Evolutionary conservation across 2,329 filamentous ascomycete species (phyloP).

Genomic region (Fusarium nisikadoi): DNA sequence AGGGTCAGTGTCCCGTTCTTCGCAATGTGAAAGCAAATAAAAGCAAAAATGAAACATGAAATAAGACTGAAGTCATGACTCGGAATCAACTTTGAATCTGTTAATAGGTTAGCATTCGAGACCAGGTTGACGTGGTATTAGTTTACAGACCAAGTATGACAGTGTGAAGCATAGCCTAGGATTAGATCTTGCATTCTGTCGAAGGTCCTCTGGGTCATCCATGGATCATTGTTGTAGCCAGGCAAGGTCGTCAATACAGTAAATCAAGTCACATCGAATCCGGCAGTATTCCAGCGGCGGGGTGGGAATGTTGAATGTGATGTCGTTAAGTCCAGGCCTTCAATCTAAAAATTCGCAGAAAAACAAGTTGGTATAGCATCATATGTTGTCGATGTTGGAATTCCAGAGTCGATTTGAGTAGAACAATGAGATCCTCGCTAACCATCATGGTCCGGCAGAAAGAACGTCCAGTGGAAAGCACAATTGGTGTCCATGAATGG

Average conservation of each 20-base stretch:
- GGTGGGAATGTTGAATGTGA: neutral
- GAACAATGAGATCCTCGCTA: constrained; percentile 25
- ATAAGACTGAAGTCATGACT: constrained; percentile 46
- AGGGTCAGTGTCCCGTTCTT: constrained; percentile 68
- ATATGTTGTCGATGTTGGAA: constrained; percentile 10
- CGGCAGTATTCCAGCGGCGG: constrained; percentile 15
- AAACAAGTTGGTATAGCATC: constrained; percentile 40
- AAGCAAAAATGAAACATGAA: constrained; percentile 44
- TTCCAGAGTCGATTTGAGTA: constrained; percentile 10
- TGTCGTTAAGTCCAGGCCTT: neutral
- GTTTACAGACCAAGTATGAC: constrained; percentile 46
- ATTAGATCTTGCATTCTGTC: constrained; percentile 38
- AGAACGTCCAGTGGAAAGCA: constrained; percentile 11
- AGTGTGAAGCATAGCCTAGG: neutral
- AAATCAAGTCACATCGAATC: constrained; percentile 29
- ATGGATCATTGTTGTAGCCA: neutral
- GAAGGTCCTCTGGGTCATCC: constrained; percentile 23
- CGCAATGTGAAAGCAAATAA: constrained; percentile 51
- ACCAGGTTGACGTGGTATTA: constrained; percentile 17
- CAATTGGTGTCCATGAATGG: constrained; percentile 6
- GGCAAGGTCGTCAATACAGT: constrained; percentile 16
- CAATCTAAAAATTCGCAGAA: constrained; percentile 27
- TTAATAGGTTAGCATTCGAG: constrained; percentile 41
- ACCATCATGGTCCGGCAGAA: constrained; percentile 24
- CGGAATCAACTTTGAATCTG: constrained; percentile 69